Base-by-base conservation (phyloP, 1,284 basidiomycete species). In the Ganoderma lucidum region DNA sequence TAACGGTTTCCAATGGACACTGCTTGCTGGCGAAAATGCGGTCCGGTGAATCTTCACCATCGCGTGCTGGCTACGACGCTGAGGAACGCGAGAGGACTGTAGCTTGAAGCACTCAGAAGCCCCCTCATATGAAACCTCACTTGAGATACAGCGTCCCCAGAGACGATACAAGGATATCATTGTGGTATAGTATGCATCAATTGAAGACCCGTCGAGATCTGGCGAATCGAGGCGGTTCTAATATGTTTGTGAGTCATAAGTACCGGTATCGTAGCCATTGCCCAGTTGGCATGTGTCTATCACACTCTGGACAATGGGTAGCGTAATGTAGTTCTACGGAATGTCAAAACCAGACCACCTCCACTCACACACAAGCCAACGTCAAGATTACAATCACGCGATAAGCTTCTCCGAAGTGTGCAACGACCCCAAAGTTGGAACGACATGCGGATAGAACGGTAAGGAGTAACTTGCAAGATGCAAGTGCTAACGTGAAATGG, bases 261-360 rank as follows among this genome's bases (percentile, higher is more conserved):
- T 44, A 45, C 39, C 56, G 32, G 64, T 65, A 37, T 30, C 55
- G 44, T 19, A 58, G 23, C 44, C 45, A 63, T 37, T 35, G 32
- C 4, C 41, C 10, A 44, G 32, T 9, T 32, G 9, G 53, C 53
- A 44, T 56, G 35, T 42, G 35, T 42, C 37, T 45, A 56, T 32
- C 28, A 53, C 51, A 53, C 28, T 28, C 28, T 56, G 17, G 30
- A 35, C 32, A 42, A 39, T 35, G 53, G 53, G 37, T 23, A 66
- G 42, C 15, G 28, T 67, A 67, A 53, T 66, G 51, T 66, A 62
- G 37, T 48, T 66, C 65, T 66, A 66, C 59, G 53, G 44, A 55
- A n/a, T 30, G 14, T 55, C 37, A 65, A 53, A 59, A 35, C 41
- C n/a, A 37, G 28, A 23, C 55, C 15, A 15, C 63, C 23, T 41